phyloP scores from a whole-genome alignment of 2,329 filamentous ascomycete genomes.

The Corniculantispora saksenae region DNA sequence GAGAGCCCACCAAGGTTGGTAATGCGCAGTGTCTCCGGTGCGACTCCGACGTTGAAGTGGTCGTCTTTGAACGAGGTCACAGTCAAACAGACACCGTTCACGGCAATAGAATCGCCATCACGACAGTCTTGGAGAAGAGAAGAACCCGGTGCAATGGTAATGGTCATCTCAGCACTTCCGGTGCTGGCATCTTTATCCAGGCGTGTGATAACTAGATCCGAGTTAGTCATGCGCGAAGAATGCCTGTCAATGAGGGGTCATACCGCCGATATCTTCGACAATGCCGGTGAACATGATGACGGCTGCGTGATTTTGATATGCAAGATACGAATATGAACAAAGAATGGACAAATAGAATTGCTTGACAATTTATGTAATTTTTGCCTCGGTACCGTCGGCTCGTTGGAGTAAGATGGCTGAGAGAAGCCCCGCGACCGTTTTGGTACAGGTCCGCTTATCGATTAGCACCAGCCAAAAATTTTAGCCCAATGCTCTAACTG shows the following conservation, averaged over 20 bases:
- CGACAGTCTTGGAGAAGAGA: conserved; percentile 81
- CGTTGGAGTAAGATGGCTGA: not conserved
- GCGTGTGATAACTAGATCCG: conserved; percentile 71
- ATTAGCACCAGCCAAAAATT: conserved; percentile 15
- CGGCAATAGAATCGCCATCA: conserved; percentile 87
- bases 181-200: conserved; percentile 80
- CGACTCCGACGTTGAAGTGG: conserved; percentile 87
- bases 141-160: conserved; percentile 66
- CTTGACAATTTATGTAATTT: not conserved
- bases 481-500: conserved; percentile 14
- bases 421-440: conserved; percentile 5
- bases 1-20: conserved; percentile 85
- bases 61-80: conserved; percentile 61
- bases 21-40: conserved; percentile 91
- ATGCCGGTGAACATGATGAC: conserved; percentile 89
- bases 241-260: conserved; percentile 32
- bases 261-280: conserved; percentile 90
- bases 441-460: conserved; percentile 16
- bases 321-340: not conserved
- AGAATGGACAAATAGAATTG: not conserved
- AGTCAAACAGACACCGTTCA: conserved; percentile 96
- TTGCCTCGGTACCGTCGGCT: not conserved
- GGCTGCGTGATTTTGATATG: not conserved
- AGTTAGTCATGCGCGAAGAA: conserved; percentile 32
- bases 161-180: conserved; percentile 87